Evolutionary conservation across 164 flowering plant genomes (phyloP).

Genomic region (Cinnamomum chago): DNA sequence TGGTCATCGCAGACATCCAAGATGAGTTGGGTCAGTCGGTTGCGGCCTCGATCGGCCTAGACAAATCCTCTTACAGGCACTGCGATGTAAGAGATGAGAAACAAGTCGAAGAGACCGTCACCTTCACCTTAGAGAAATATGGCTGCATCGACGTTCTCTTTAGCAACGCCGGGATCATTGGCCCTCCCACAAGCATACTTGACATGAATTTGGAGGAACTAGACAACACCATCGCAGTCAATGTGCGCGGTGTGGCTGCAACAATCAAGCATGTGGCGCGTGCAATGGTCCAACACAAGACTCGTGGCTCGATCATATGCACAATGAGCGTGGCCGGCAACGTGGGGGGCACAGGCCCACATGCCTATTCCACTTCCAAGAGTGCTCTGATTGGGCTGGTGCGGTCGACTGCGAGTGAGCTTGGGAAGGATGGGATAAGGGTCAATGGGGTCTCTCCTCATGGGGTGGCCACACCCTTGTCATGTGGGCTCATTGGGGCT

Average conservation of each 20-base stretch:
- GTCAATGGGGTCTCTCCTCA: slow-evolving; percentile 20
- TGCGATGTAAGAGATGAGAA: slow-evolving; percentile 69
- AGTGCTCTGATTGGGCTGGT: slow-evolving; percentile 17
- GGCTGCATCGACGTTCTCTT: slow-evolving; percentile 53
- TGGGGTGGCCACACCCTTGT: slow-evolving; percentile 19
- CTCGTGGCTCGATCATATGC: slow-evolving; percentile 67
- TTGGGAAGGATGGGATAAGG: slow-evolving; percentile 20
- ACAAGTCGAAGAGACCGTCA: slow-evolving; percentile 50
- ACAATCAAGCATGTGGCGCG: slow-evolving; percentile 70
- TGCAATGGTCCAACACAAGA: slow-evolving; percentile 50
- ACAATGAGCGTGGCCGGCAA: slow-evolving; percentile 54
- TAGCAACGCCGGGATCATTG: slow-evolving; percentile 71
- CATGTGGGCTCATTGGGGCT: not conserved
- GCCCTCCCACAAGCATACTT: slow-evolving; percentile 32
- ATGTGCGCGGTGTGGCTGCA: slow-evolving; percentile 60
- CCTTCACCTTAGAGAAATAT: slow-evolving; percentile 31
- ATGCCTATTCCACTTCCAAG: slow-evolving; percentile 19
- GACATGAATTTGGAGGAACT: slow-evolving; percentile 48
- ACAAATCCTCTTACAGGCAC: slow-evolving; percentile 35
- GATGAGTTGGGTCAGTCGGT: slow-evolving; percentile 54
- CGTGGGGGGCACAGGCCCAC: slow-evolving; percentile 39
- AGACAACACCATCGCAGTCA: slow-evolving; percentile 49
- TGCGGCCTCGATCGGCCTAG: slow-evolving; percentile 36
- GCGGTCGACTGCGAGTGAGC: slow-evolving; percentile 10
- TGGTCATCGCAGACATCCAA: slow-evolving; percentile 60